Base-by-base conservation (phyloP, 1,139 yeast species). In the Candida freyschussii region DNA sequence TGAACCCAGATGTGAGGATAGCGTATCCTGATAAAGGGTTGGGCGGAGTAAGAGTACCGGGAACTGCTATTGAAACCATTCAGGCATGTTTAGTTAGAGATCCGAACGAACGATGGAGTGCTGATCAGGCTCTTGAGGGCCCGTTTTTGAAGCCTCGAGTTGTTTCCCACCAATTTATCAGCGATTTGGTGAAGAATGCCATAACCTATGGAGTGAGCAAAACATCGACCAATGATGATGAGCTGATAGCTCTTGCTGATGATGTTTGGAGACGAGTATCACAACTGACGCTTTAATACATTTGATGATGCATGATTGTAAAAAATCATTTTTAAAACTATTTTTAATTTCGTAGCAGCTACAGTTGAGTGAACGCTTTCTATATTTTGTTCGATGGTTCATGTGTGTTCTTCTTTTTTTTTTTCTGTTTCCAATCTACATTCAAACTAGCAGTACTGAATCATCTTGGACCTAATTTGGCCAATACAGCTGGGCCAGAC, bases 381-480 rank as follows among this genome's bases (percentile, higher is more conserved):
- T n/a, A n/a, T n/a, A n/a, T n/a, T 23, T 13, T 13, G 9, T 23
- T 23, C 12, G 11, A 12, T 13, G 25, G 14, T 10, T 13, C 11
- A 11, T 10, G 14, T 12, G 9, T 16, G 15, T 11, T 8, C 13
- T 7, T 24, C n/a, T 24, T 14, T 8, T 11, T 20, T 19, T 18
- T 26, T 12, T 17, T 8, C 19, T 26, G 16, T 19, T 13, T 6
- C 22, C 14, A 13, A 12, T 13, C 12, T n/a, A 18, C 13, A 26
- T 16, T 13, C 9, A 7, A 5, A 7, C 16, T 24, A 15, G 17
- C 12, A 14, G 13, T 16, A 7, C n/a, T 22, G 14, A 21, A 24
- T 29, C 60, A 86, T 64, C 96, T 78, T 42, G 96, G 95, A n/a
- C 98, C 98, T 52, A 91, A 75, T 62, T 91, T 91, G 22, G 69